A percentile compares a stretch with the other conserved stretches of the same genome.
Conservation (phyloP, 1,284 basidiomycete species). For the Thecaphora thlaspeos region DNA sequence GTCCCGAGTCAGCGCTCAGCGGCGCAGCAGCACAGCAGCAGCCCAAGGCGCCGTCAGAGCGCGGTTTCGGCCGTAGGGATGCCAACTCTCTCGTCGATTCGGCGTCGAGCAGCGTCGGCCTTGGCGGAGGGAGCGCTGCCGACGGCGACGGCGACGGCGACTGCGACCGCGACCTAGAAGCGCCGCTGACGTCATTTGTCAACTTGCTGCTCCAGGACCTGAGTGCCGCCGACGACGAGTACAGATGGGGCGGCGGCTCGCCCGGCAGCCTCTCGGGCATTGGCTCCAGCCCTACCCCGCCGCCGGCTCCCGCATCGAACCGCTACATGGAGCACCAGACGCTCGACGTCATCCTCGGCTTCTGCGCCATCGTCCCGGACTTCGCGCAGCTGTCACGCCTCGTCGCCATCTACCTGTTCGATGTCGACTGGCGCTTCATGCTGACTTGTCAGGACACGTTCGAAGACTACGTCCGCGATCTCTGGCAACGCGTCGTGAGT, state of each 20-base stretch:
- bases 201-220: slow-evolving; percentile 39
- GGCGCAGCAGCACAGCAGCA: no score
- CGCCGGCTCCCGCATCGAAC: background rate
- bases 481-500: slow-evolving; percentile 16
- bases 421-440: slow-evolving; percentile 38
- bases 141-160: slow-evolving; percentile 1
- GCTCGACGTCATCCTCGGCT: slow-evolving; percentile 13
- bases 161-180: slow-evolving; percentile 7
- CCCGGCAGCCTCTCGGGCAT: slow-evolving; percentile 1
- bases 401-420: slow-evolving; percentile 20
- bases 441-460: slow-evolving; percentile 26
- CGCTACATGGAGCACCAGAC: slow-evolving; percentile 14
- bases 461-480: slow-evolving; percentile 17
- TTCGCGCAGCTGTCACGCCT: slow-evolving; percentile 14
- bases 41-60: no score
- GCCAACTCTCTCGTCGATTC: no score
- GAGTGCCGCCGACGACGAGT: slow-evolving; percentile 9
- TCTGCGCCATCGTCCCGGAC: slow-evolving; percentile 22
- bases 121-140: no score
- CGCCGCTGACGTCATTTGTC: slow-evolving; percentile 32
- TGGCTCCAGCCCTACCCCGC: background rate
- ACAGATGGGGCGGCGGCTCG: slow-evolving; percentile 8
- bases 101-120: no score
- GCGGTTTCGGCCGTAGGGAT: no score
- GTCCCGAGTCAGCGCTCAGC: slow-evolving; percentile 13